Evolutionary conservation across 1,284 basidiomycete species (phyloP), one percentile per base, ranked within the genome.

Genomic region (Termitomyces sp.): DNA sequence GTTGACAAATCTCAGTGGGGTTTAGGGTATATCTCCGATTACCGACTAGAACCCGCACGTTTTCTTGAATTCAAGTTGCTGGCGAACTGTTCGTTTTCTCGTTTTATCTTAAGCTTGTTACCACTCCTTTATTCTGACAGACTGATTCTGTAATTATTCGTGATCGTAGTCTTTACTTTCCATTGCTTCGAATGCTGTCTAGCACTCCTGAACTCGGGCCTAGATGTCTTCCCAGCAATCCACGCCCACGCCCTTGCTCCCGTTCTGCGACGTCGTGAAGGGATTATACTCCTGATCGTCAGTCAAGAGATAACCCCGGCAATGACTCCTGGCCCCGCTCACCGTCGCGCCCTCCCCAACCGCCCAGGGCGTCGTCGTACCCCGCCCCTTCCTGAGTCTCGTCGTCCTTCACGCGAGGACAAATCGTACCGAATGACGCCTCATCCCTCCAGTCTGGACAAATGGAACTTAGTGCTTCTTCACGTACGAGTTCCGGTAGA

Each of bases 181-280:
- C 24, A 38, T 46, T 43, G 45, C 38, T 50, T 30, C 53, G 36
- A 47, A 62, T 62, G 57, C 36, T 61, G 10, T 41, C 56, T 15
- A 54, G 54, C 50, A 53, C 44, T 45, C 57, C 56, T 57, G 43
- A 52, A 10, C 45, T 45, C 21, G 39, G 38, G 6, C 21, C 47
- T 34, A 42, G 41, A 43, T 68, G 67, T 17, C 67, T 70, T 58
- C 66, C 67, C 47, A 63, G 50, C 48, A 69, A 65, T 53, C 59
- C 59, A 31, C 55, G 46, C 54, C 59, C 59, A 31, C 55, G 46
- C 33, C 67, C 65, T 45, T 64, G 64, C 17, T 59, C 63, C 52
- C 60, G 60, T 54, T 39, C 59, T 31, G 2, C 10, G 19, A 28
- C 34, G 17, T 13, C 12, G 1, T 21, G 8, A 24, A 42, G 12